Evolutionary conservation across 2,329 filamentous ascomycete species (phyloP).

Genomic region (Fusarium sp.): DNA sequence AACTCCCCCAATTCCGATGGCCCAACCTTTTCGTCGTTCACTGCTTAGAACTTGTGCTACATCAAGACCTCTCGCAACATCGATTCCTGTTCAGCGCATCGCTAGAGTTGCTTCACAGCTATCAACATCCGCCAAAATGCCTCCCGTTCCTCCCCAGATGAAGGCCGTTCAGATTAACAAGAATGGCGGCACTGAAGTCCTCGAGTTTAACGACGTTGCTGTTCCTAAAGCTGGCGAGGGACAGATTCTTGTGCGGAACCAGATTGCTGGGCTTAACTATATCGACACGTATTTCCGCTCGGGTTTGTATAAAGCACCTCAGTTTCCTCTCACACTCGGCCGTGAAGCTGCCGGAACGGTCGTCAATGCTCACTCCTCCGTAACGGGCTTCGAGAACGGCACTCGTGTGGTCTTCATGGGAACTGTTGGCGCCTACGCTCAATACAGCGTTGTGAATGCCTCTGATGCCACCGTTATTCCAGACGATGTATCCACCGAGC

Average conservation of each 20-base stretch:
- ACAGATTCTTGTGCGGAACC: conserved; percentile 84
- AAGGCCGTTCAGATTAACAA: conserved; percentile 76
- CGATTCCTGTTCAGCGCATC: conserved; percentile 23
- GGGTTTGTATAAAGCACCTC: conserved; percentile 78
- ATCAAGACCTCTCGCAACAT: conserved; percentile 2
- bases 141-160: conserved; percentile 78
- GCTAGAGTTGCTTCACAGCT: conserved; percentile 16
- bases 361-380: conserved; percentile 68
- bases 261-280: conserved; percentile 84
- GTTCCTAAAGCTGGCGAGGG: conserved; percentile 77
- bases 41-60: conserved; percentile 32
- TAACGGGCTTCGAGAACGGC: conserved; percentile 70
- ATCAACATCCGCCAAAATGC: conserved; percentile 66
- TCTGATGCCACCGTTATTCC: conserved; percentile 73
- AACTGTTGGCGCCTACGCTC: conserved; percentile 63
- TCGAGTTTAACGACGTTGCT: conserved; percentile 76
- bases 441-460: conserved; percentile 67
- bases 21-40: conserved; percentile 37
- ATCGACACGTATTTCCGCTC: conserved; percentile 93
- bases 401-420: conserved; percentile 79
- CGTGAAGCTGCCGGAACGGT: conserved; percentile 83
- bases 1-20: conserved; percentile 21
- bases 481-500: conserved; percentile 67
- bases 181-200: conserved; percentile 75
- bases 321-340: conserved; percentile 80